Percentiles rank a stretch among this genome's conserved stretches.
These are phyloP conservation scores for Dendrobium chrysotoxum DNA, from an alignment of 106 monocot genomes.

Conservation along the genomic window DNA sequence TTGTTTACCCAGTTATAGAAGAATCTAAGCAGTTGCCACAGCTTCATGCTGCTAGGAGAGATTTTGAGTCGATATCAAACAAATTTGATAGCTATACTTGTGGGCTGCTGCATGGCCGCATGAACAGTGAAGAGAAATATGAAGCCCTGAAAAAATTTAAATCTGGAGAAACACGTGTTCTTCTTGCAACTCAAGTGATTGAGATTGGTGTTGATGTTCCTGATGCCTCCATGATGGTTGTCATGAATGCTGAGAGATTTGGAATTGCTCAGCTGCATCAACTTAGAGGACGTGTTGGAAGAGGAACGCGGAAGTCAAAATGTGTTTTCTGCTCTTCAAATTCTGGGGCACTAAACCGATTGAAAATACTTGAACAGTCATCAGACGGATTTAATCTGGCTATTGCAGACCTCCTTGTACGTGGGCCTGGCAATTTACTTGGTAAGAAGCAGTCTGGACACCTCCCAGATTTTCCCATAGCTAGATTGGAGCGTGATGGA, in stretches of 20 bases:
- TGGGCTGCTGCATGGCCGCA: slow-evolving; percentile 88
- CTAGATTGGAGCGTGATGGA: slow-evolving; percentile 89
- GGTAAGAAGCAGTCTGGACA: slow-evolving; percentile 98
- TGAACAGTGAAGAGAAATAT: slow-evolving; percentile 77
- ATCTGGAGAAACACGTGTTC: slow-evolving; percentile 62
- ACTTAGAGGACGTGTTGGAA: slow-evolving; percentile 86
- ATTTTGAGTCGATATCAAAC: slow-evolving; percentile 43
- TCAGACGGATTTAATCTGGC: slow-evolving; percentile 88
- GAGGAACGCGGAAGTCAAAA: slow-evolving; percentile 75
- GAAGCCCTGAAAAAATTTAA: slow-evolving; percentile 58
- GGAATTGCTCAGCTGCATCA: slow-evolving; percentile 97
- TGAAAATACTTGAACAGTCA: slow-evolving; percentile 67
- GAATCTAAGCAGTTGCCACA: slow-evolving; percentile 87
- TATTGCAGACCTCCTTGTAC: slow-evolving; percentile 72
- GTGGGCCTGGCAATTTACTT: slow-evolving; percentile 92
- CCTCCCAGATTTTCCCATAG: slow-evolving; percentile 93
- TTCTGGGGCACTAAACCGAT: slow-evolving; percentile 33
- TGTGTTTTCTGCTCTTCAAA: slow-evolving; percentile 78
- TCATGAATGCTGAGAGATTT: slow-evolving; percentile 98
- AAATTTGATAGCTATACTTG: slow-evolving; percentile 65
- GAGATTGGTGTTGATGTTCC: slow-evolving; percentile 97
- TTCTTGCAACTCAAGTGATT: slow-evolving; percentile 88
- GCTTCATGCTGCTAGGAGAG: slow-evolving; percentile 66
- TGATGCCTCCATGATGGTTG: slow-evolving; percentile 97
- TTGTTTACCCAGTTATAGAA: slow-evolving; percentile 85